These are phyloP conservation scores for Nannizziopsis arthrosporioides DNA, from an alignment of 2,329 filamentous ascomycete genomes.

Conservation along the genomic window DNA sequence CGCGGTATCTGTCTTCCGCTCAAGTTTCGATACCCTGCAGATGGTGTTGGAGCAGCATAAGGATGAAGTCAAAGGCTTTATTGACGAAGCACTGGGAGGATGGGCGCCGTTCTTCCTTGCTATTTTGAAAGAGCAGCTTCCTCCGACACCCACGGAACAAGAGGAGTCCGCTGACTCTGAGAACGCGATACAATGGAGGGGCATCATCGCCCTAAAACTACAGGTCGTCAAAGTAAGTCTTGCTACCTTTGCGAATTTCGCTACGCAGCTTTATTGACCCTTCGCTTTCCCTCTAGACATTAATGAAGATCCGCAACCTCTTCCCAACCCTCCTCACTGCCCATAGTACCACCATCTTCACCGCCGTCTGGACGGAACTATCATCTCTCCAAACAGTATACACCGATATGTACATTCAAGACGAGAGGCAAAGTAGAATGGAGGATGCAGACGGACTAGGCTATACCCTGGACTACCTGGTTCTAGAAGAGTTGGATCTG, in stretches of 20 bases:
- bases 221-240: slow-evolving; percentile 68
- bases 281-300: slow-evolving; percentile 43
- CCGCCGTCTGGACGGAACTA: slow-evolving; percentile 80
- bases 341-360: slow-evolving; percentile 73
- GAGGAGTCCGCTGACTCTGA: slow-evolving; percentile 47
- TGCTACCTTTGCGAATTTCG: background rate
- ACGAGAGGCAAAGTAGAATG: slow-evolving; percentile 73
- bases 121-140: slow-evolving; percentile 62
- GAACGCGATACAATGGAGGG: slow-evolving; percentile 60
- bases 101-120: slow-evolving; percentile 88
- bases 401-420: slow-evolving; percentile 71
- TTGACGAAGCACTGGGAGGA: slow-evolving; percentile 66
- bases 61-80: slow-evolving; percentile 73
- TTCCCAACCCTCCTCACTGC: slow-evolving; percentile 73
- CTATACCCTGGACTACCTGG: slow-evolving; percentile 85
- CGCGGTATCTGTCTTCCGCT: slow-evolving; percentile 78
- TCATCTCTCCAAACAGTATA: slow-evolving; percentile 60
- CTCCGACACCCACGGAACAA: slow-evolving; percentile 44
- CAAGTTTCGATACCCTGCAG: slow-evolving; percentile 88
- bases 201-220: slow-evolving; percentile 73
- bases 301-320: slow-evolving; percentile 76
- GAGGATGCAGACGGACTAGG: slow-evolving; percentile 87
- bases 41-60: slow-evolving; percentile 93
- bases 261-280: background rate
- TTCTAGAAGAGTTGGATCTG: slow-evolving; percentile 89